A percentile compares a stretch with the other conserved stretches of the same genome.
Evolutionary conservation across 1,139 yeast genomes (phyloP).

Genomic region (Geotrichum restrictum): DNA sequence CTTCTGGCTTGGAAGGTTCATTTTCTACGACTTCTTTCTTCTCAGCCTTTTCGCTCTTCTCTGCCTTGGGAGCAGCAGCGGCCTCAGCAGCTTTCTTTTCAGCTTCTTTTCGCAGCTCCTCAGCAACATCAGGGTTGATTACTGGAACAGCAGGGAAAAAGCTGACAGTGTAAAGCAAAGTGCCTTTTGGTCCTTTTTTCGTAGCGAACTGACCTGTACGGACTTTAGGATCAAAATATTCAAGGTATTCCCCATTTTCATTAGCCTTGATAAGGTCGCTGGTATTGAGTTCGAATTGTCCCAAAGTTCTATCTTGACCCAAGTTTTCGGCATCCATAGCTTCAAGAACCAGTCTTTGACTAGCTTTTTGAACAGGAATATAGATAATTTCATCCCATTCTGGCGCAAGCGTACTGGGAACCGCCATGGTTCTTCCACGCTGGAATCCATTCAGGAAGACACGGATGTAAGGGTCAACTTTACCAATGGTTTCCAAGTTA

Average conservation of each 20-base stretch:
- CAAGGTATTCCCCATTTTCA: conserved; percentile 62
- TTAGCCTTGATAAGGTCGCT: conserved; percentile 64
- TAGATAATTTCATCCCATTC: conserved; percentile 81
- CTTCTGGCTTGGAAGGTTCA: conserved; percentile 24
- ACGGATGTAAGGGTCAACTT: conserved; percentile 87
- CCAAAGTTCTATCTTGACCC: conserved; percentile 79
- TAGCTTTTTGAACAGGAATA: conserved; percentile 73
- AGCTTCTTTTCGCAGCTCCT: conserved; percentile 38
- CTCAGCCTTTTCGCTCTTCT: conserved; percentile 32
- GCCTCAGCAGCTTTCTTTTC: conserved; percentile 37
- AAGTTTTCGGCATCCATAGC: conserved; percentile 84
- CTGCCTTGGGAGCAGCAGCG: conserved; percentile 25
- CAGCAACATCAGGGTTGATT: conserved; percentile 66
- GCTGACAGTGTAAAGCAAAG: conserved; percentile 63
- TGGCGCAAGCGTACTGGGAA: conserved; percentile 70
- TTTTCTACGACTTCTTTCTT: conserved; percentile 23
- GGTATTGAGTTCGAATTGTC: conserved; percentile 68
- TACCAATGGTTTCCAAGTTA: conserved; percentile 84
- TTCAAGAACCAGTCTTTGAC: conserved; percentile 77
- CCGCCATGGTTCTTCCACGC: conserved; percentile 69
- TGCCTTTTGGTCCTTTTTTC: conserved; percentile 76
- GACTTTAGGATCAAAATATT: conserved; percentile 53
- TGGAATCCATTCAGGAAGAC: conserved; percentile 72
- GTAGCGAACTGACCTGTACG: conserved; percentile 61
- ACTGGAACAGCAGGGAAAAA: conserved; percentile 82